Base-by-base conservation (phyloP, 225 moss, liverwort and hornwort species). In the Pleurozium schreberi region DNA sequence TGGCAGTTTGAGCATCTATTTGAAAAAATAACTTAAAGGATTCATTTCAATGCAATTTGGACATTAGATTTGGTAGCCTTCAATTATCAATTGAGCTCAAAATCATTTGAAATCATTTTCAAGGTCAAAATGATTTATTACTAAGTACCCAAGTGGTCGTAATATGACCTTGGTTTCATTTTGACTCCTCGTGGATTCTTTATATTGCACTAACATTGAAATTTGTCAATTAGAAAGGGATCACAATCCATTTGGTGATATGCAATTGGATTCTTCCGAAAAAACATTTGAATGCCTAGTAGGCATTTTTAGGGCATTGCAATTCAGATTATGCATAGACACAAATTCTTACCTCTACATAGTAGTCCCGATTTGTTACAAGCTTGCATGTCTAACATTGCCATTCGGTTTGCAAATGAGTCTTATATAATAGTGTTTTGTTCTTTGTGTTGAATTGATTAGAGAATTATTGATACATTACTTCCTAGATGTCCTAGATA, bases 231-330 rank as follows among this genome's bases (percentile, higher is more conserved):
- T 8, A 70, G 26, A 70, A 14, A 69, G 40, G 14, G 14, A 69
- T 42, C 4, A 12, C 12, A n/a, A 21, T n/a, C 38, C 19, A 23
- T 40, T 69, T 69, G 14, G n/a, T 40, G 13, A 40, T 69, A 69
- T 23, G 42, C 4, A 1, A 26, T 70, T 26, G 1, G 1, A 25
- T 40, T 70, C 14, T 70, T 13, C 0, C 1, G 1, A 26, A 8
- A 42, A 70, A 14, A 42, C 7, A 69, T 42, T 42, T 70, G 25
- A 40, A 8, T 40, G 15, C 26, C 4, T 12, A 0, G 27, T 11
- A 67, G 11, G 26, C 8, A 42, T 26, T 14, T 40, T 42, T 8
- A 26, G 14, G 26, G 42, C 15, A 70, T 26, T 14, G 5, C 9
- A 70, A 27, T 43, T 70, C 9, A n/a, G n/a, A n/a, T 40, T 69